These are phyloP conservation scores for Dacryopinax primogenitus DNA, from an alignment of 768 basidiomycete genomes.

Conservation along the genomic window DNA sequence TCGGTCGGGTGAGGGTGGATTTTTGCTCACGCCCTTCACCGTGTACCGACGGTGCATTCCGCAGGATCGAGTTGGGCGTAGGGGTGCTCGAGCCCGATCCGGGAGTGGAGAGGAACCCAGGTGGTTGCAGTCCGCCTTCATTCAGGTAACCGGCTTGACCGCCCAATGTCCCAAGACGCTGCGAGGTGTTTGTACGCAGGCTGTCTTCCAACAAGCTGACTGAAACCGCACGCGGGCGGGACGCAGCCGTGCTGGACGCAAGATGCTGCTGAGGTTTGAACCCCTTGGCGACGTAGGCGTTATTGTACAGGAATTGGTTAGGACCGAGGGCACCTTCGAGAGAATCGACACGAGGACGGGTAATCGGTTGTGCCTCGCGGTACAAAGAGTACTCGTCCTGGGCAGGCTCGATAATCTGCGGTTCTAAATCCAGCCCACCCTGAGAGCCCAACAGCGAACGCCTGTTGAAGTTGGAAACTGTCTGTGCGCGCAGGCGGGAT, in stretches of 20 bases:
- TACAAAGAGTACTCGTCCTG: conserved; percentile 49
- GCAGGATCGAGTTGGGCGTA: conserved; percentile 15
- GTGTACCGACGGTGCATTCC: conserved; percentile 6
- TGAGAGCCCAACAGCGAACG: conserved; percentile 23
- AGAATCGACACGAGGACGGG: conserved; percentile 45
- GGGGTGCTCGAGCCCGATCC: not conserved
- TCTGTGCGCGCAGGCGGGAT: conserved; percentile 72
- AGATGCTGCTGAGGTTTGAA: conserved; percentile 67
- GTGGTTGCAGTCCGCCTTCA: conserved; percentile 9
- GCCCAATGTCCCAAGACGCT: not conserved
- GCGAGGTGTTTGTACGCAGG: conserved; percentile 14
- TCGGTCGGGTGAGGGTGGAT: conserved; percentile 33
- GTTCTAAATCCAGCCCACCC: conserved; percentile 44
- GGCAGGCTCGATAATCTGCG: conserved; percentile 37
- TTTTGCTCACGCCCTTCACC: not conserved
- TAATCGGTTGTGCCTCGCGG: conserved; percentile 33
- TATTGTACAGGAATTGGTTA: conserved; percentile 43
- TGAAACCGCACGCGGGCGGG: conserved; percentile 70
- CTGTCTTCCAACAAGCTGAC: conserved; percentile 37
- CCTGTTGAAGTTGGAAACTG: conserved; percentile 88
- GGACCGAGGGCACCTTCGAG: conserved; percentile 43
- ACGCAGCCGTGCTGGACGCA: conserved; percentile 30
- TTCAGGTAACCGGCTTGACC: not conserved
- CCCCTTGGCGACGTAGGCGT: conserved; percentile 41
- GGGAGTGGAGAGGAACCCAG: conserved; percentile 9